phyloP scores from a whole-genome alignment of 176 grass and related monocot species.

The Zizania latifolia region DNA sequence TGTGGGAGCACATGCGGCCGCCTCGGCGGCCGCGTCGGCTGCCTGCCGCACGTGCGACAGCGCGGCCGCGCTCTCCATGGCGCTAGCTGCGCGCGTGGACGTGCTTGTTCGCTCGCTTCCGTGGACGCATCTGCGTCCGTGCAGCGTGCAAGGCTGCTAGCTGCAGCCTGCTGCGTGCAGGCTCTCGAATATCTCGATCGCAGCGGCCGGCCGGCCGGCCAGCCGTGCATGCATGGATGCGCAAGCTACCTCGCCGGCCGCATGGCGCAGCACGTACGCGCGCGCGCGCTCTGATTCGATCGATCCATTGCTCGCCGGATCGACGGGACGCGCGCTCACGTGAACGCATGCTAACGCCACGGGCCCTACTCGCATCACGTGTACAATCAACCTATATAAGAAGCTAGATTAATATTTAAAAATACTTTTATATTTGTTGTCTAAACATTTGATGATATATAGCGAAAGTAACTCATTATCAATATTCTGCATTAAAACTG shows the following conservation, averaged over 20 bases:
- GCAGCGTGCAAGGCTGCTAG: neutral
- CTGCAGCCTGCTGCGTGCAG: no score
- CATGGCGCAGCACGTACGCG: no score
- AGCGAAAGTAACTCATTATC: no score
- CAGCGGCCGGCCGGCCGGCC: conserved; percentile 16
- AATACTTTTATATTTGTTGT: no score
- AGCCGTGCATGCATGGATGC: conserved; percentile 3
- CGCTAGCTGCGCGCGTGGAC: neutral
- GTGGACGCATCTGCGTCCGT: neutral
- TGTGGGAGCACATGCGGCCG: conserved; percentile 41
- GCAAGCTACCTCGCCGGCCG: no score
- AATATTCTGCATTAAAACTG: no score
- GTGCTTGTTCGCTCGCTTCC: neutral
- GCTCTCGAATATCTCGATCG: conserved; percentile 42
- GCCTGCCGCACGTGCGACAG: conserved; percentile 52
- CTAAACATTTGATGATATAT: no score
- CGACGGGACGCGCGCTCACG: conserved; percentile 39
- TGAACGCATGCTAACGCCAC: conserved; percentile 21
- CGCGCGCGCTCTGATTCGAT: neutral
- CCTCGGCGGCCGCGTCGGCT: conserved; percentile 33
- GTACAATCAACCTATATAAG: no score
- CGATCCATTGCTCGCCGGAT: neutral
- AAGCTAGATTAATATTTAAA: no score
- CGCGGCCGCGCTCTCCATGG: conserved; percentile 15
- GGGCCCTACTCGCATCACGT: neutral